A percentile compares a stretch with the other conserved stretches of the same genome.
Evolutionary conservation across 116 monocot species (phyloP).

Genomic region (Trichopus zeylanicus): DNA sequence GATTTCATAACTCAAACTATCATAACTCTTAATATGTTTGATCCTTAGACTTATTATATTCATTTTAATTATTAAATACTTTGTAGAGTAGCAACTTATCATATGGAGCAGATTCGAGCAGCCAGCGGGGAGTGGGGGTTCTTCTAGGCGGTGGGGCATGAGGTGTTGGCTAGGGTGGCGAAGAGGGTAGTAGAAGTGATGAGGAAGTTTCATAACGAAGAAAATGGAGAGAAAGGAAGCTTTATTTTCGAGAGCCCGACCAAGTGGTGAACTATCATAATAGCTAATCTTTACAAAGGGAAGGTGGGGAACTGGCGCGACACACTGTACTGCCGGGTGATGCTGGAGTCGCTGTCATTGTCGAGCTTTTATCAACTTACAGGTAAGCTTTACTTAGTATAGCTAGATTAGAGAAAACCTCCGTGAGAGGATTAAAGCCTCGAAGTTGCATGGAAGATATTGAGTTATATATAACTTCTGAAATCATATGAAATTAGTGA

Average conservation of each 20-base stretch:
- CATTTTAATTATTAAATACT: too few species aligned
- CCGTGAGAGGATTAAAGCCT: too few species aligned
- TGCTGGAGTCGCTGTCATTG: slow-evolving; percentile 3
- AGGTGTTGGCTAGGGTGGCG: slow-evolving; percentile 3
- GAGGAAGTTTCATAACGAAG: slow-evolving; percentile 14
- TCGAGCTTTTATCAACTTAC: slow-evolving; percentile 9
- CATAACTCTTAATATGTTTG: too few species aligned
- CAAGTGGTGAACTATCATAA: slow-evolving; percentile 9
- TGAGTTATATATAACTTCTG: too few species aligned
- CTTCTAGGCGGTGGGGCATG: slow-evolving; percentile 19
- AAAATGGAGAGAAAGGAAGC: neutral
- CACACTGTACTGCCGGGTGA: slow-evolving; percentile 13
- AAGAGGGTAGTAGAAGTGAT: slow-evolving; percentile 7
- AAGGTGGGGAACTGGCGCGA: slow-evolving; percentile 21
- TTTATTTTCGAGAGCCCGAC: slow-evolving; percentile 8
- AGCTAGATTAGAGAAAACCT: neutral
- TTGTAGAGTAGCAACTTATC: too few species aligned
- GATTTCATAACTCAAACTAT: too few species aligned
- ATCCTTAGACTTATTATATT: too few species aligned
- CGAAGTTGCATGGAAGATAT: too few species aligned
- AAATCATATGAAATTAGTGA: too few species aligned
- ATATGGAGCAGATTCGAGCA: too few species aligned
- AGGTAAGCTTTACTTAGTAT: neutral
- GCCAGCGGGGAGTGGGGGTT: too few species aligned
- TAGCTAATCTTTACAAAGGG: slow-evolving; percentile 21